Conservation (phyloP, 2,329 filamentous ascomycete species). For the Colletotrichum sp. region DNA sequence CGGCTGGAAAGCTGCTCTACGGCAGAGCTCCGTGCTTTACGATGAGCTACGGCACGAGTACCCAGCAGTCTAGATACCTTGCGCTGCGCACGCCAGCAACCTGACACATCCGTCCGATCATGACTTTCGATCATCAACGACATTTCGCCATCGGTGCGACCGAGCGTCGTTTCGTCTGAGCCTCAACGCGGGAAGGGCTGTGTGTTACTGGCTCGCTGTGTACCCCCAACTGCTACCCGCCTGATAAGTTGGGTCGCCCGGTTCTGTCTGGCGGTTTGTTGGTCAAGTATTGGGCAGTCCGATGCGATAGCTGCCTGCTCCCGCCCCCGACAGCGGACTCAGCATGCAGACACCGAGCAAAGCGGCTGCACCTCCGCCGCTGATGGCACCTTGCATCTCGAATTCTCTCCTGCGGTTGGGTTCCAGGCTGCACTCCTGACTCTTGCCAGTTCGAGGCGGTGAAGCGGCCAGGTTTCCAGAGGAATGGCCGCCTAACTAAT, state of each 20-base stretch:
- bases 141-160: not conserved
- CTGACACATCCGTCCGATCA: not conserved
- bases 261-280: not conserved
- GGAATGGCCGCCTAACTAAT: not conserved
- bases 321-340: not conserved
- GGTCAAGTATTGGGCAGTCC: not conserved
- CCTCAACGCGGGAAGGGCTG: not conserved
- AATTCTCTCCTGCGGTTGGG: not conserved
- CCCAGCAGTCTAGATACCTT: not conserved
- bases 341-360: not conserved
- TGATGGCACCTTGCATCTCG: not conserved
- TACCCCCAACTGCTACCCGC: not conserved
- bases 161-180: conserved; percentile 10
- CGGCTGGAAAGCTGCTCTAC: not conserved
- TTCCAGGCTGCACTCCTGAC: not conserved
- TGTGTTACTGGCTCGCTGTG: not conserved
- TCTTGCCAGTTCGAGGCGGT: not conserved
- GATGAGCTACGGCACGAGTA: not conserved
- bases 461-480: not conserved
- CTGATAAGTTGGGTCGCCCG: not conserved
- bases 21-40: not conserved
- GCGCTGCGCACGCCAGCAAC: not conserved
- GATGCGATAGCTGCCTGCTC: not conserved
- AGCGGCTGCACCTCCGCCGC: not conserved
- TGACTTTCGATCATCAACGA: not conserved